phyloP scores from a whole-genome alignment of 345 rosid species.

The Mercurialis annua region DNA sequence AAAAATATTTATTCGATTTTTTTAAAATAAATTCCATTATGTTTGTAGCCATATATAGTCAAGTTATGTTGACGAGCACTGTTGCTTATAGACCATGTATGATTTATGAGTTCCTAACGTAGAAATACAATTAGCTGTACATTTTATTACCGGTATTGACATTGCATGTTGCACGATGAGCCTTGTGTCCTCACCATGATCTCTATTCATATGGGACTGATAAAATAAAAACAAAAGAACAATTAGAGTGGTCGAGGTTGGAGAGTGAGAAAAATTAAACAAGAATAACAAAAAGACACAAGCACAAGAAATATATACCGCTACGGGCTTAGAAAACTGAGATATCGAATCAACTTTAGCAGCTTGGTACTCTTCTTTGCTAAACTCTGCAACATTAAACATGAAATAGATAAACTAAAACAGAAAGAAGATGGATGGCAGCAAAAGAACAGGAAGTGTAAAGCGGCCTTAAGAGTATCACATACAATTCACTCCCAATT shows the following conservation, averaged over 20 bases:
- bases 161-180: slow-evolving; percentile 71
- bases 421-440: not conserved
- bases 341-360: slow-evolving; percentile 86
- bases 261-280: not conserved
- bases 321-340: slow-evolving; percentile 76
- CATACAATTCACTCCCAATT: slow-evolving; percentile 4
- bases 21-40: not conserved
- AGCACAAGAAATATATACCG: slow-evolving; percentile 43
- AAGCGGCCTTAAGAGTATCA: slow-evolving; percentile 1
- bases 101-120: not conserved
- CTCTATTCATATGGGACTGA: slow-evolving; percentile 92
- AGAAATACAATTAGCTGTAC: slow-evolving; percentile 6
- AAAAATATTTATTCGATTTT: not conserved
- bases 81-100: not conserved
- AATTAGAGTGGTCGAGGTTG: not conserved
- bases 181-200: slow-evolving; percentile 84
- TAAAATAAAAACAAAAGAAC: slow-evolving; percentile 9
- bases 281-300: slow-evolving; percentile 11
- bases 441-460: not conserved
- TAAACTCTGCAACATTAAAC: slow-evolving; percentile 50
- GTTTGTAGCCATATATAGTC: not conserved
- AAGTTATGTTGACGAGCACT: not conserved
- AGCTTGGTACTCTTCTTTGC: slow-evolving; percentile 58
- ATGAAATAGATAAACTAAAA: not conserved
- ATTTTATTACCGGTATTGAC: slow-evolving; percentile 61